Evolutionary conservation across 352 stramenopile species (phyloP), one percentile per base, ranked within the genome.

Genomic region (Phytopythium chamaehyphon): DNA sequence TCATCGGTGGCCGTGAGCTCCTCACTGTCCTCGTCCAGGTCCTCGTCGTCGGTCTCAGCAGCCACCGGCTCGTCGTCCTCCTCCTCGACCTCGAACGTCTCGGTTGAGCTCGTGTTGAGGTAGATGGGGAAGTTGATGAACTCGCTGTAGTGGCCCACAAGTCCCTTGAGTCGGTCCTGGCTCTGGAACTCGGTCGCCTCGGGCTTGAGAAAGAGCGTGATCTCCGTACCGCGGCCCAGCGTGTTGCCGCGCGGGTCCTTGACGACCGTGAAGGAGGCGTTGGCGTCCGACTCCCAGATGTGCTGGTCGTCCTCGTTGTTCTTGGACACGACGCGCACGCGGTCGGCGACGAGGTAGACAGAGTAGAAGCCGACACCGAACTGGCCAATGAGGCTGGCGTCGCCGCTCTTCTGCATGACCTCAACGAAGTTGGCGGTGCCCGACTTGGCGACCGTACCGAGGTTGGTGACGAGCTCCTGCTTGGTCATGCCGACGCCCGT

Each of bases 341-440:
- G 77, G 75, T 99, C 95, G 0, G 95, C 87, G 8, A 99, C 96
- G 16, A 99, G 69, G 76, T 99, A 99, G 23, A 98, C 89, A 11
- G 96, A 99, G 78, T 99, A 99, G 73, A 99, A 99, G 31, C 97
- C 97, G 24, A 99, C 97, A 51, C 97, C 97, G 66, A 99, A 99
- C 82, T 99, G 97, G 46, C 97, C 97, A 64, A 99, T 99, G 59
- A 99, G 86, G 49, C 59, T 92, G 52, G 97, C 82, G 59, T 99
- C 90, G 10, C 76, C 81, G 21, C 81, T 83, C 39, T 89, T 86
- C 47, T 95, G 84, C 64, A 99, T 84, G 23, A 88, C 83, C 64
- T 99, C 96, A 22, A 99, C 84, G 62, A 99, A 99, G 66, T 98
- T 98, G 36, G 95, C 97, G 4, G 97, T 99, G 54, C 97, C 97